These are phyloP conservation scores for Brassica hybrid DNA, from an alignment of 441 rosid species.

Conservation along the genomic window DNA sequence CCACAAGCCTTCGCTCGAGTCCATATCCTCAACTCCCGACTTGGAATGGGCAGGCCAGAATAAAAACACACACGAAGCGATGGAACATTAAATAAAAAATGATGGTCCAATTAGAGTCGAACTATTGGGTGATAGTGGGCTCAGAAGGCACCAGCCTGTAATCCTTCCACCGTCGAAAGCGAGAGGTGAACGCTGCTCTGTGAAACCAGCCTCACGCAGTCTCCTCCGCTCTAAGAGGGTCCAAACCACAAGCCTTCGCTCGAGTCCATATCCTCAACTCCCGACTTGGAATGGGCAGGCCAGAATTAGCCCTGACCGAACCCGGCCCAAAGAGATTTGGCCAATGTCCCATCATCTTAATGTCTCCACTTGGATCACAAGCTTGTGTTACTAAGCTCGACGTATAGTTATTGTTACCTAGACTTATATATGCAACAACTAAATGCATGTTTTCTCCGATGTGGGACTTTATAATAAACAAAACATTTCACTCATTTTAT, in stretches of 20 bases:
- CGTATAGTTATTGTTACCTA: background rate
- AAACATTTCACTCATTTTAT: background rate
- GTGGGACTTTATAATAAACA: background rate
- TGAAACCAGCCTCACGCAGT: no score
- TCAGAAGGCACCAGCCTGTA: slow-evolving; percentile 19
- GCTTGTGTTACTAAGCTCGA: background rate
- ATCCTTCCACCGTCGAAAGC: slow-evolving; percentile 40
- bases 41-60: slow-evolving; percentile 4
- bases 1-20: slow-evolving; percentile 1
- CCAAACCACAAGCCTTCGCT: background rate
- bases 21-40: background rate
- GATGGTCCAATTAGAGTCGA: background rate
- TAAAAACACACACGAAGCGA: no score
- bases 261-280: background rate
- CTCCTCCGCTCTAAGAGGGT: background rate
- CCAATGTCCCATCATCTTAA: background rate
- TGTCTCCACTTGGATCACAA: background rate
- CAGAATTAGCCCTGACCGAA: background rate
- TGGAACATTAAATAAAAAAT: background rate
- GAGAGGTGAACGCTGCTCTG: no score
- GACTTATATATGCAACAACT: background rate
- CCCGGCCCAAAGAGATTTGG: background rate
- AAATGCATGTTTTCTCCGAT: background rate
- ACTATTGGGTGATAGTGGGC: background rate
- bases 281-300: slow-evolving; percentile 6